A percentile compares a stretch with the other conserved stretches of the same genome.
Evolutionary conservation across 306 rosid species (phyloP).

Genomic region (Coriaria nepalensis): DNA sequence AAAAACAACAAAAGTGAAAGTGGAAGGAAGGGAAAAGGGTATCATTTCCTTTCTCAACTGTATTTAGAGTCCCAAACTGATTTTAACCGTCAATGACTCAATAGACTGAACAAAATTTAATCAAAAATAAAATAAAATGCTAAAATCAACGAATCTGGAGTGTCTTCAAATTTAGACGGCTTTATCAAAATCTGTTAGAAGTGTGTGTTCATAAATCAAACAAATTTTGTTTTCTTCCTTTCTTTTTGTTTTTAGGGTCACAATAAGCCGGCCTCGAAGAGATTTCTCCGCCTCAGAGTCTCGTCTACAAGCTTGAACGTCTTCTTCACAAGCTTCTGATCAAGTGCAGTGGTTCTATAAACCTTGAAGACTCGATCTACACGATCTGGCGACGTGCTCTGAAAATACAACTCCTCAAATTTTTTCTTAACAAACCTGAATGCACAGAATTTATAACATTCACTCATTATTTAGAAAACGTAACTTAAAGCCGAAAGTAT

Average conservation of each 20-base stretch:
- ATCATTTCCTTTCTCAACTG: no score
- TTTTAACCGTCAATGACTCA: no score
- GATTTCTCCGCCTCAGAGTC: slow-evolving; percentile 84
- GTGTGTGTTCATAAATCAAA: slow-evolving; percentile 7
- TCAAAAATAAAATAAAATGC: slow-evolving; percentile 26
- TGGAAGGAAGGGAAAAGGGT: no score
- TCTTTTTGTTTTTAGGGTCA: slow-evolving; percentile 25
- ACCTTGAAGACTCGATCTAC: slow-evolving; percentile 89
- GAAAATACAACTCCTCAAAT: slow-evolving; percentile 83
- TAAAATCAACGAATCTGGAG: slow-evolving; percentile 44
- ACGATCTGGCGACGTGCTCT: slow-evolving; percentile 76
- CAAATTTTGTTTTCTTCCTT: slow-evolving; percentile 7
- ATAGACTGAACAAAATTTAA: slow-evolving; percentile 34
- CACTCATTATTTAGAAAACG: no score
- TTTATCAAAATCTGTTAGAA: neutral
- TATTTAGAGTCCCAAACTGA: no score
- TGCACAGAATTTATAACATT: neutral
- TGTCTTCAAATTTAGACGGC: neutral
- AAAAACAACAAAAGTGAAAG: no score
- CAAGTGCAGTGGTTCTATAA: slow-evolving; percentile 91
- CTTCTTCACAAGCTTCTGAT: slow-evolving; percentile 96
- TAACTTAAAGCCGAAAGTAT: neutral
- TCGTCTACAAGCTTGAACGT: slow-evolving; percentile 97
- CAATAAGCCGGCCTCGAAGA: slow-evolving; percentile 88
- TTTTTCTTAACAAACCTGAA: slow-evolving; percentile 95